Conservation (phyloP, 2,329 filamentous ascomycete species). For the Monilinia fructigena region DNA sequence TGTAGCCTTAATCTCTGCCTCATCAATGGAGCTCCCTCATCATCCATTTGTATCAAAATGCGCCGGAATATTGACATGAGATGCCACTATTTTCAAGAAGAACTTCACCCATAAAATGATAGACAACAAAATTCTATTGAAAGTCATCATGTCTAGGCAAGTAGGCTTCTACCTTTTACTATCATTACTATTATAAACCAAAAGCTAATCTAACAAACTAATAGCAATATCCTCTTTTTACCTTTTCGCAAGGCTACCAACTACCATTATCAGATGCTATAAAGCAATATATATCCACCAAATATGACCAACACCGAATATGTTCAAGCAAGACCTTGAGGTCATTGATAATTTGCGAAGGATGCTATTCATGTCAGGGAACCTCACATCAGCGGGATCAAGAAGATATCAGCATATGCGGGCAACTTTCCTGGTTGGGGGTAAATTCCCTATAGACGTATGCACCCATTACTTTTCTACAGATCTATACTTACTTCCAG, state of each 20-base stretch:
- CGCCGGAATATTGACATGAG: constrained; percentile 12
- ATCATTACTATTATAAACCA: no score
- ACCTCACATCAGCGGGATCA: constrained; percentile 80
- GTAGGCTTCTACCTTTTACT: background rate
- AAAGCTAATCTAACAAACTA: constrained; percentile 21
- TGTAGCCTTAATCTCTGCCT: constrained; percentile 17
- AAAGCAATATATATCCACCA: constrained; percentile 91
- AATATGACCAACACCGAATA: constrained; percentile 98
- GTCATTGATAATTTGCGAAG: constrained; percentile 78
- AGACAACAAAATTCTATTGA: background rate
- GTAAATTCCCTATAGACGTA: constrained; percentile 95
- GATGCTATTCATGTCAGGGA: constrained; percentile 90
- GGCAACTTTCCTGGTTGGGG: constrained; percentile 88
- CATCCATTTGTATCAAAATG: constrained; percentile 1
- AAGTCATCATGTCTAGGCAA: constrained; percentile 21
- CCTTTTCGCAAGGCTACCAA: constrained; percentile 85
- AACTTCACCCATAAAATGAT: background rate
- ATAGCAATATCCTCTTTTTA: constrained; percentile 40
- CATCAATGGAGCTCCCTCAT: background rate
- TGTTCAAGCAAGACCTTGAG: constrained; percentile 87
- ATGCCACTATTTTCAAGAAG: no score
- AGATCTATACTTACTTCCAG: constrained; percentile 24
- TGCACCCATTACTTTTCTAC: constrained; percentile 35
- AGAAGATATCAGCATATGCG: constrained; percentile 86
- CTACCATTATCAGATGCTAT: constrained; percentile 78